These are phyloP conservation scores for Triadica sebifera DNA, from an alignment of 345 rosid genomes.

Conservation along the genomic window DNA sequence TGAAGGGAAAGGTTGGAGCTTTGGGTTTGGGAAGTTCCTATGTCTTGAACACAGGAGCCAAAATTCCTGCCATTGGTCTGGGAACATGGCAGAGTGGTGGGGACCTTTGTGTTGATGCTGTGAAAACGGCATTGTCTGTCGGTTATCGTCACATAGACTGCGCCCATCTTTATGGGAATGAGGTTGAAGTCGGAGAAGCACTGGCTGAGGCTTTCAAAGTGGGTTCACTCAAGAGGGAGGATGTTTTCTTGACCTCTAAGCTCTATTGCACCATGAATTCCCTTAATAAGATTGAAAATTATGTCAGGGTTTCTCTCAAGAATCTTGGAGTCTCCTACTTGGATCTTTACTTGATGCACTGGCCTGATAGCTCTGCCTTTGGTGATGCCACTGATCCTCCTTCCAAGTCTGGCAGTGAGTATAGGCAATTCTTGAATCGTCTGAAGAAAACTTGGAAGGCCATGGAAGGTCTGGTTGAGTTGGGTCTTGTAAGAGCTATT, in stretches of 20 bases:
- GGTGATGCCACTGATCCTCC: conserved; percentile 73
- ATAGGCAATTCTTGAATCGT: conserved; percentile 52
- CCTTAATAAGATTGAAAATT: conserved; percentile 60
- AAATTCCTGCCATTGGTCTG: conserved; percentile 58
- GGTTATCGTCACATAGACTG: conserved; percentile 66
- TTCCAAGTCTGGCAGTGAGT: conserved; percentile 50
- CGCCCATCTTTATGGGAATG: conserved; percentile 64
- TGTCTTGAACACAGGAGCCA: conserved; percentile 55
- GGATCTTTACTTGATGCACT: conserved; percentile 67
- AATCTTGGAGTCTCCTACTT: conserved; percentile 55
- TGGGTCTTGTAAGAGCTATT: conserved; percentile 52
- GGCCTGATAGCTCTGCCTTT: conserved; percentile 60
- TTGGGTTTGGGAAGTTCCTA: conserved; percentile 37
- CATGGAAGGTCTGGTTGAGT: conserved; percentile 54
- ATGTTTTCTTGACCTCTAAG: conserved; percentile 57
- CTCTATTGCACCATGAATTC: conserved; percentile 64
- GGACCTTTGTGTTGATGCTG: conserved; percentile 54
- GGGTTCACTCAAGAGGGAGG: conserved; percentile 45
- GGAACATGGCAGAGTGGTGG: conserved; percentile 71
- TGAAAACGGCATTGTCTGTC: conserved; percentile 50
- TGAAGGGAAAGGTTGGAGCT: conserved; percentile 46
- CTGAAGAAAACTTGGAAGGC: conserved; percentile 64
- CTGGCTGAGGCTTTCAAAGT: conserved; percentile 44
- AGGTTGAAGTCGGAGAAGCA: conserved; percentile 60
- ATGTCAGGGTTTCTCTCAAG: conserved; percentile 56